phyloP scores from a whole-genome alignment of 208 protist species.

The Trypanosoma cruzi region DNA sequence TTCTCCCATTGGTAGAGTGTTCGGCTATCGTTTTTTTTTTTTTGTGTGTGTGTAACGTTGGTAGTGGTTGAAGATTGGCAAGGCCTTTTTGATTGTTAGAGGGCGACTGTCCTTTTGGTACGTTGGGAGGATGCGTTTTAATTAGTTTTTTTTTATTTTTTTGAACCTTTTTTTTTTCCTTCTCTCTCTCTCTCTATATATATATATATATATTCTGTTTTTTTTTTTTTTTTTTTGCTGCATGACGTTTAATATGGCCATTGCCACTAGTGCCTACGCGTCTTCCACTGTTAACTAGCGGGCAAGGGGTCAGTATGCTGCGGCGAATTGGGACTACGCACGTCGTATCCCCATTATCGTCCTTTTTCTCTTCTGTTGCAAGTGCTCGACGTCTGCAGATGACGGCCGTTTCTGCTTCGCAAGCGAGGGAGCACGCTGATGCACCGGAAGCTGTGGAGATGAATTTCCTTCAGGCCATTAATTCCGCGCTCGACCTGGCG shows the following conservation, averaged over 20 bases:
- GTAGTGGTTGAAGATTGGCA: neutral
- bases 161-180: neutral
- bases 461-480: constrained; percentile 95
- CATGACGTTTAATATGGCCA: neutral
- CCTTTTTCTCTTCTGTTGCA: neutral
- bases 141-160: neutral
- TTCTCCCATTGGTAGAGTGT: constrained; percentile 27
- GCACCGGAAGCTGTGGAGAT: constrained; percentile 56
- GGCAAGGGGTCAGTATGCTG: neutral
- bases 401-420: neutral
- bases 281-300: neutral
- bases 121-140: neutral
- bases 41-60: neutral
- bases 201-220: neutral
- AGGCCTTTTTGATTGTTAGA: neutral
- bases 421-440: constrained; percentile 39
- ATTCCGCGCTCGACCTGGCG: constrained; percentile 94
- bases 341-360: neutral
- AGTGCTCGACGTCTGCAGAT: neutral
- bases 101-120: neutral
- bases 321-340: constrained; percentile 5
- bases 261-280: neutral
- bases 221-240: no score
- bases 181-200: neutral
- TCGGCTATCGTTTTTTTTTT: neutral